Evolutionary conservation across 2,329 filamentous ascomycete genomes (phyloP).

Genomic region (Elsinoe fawcettii): DNA sequence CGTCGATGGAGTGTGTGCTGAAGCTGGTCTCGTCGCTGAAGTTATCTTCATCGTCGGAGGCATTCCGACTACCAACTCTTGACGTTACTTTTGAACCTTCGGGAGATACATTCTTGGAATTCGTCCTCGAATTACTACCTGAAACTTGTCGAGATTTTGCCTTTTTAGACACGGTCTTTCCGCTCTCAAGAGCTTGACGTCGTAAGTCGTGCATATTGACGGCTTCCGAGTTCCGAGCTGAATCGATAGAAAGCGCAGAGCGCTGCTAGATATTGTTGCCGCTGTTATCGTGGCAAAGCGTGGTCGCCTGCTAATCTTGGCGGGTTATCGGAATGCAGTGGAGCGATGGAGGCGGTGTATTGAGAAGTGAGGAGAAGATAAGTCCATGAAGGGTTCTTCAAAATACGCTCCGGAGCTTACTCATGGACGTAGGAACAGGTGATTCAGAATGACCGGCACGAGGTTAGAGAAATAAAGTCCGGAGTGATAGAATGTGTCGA

Average conservation of each 20-base stretch:
- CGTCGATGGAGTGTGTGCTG: slow-evolving; percentile 61
- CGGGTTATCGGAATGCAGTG: slow-evolving; percentile 12
- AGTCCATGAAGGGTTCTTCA: not conserved
- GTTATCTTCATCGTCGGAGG: slow-evolving; percentile 54
- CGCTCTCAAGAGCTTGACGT: slow-evolving; percentile 63
- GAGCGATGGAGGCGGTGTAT: slow-evolving; percentile 8
- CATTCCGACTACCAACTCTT: slow-evolving; percentile 52
- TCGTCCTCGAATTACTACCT: slow-evolving; percentile 51
- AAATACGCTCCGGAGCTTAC: not conserved
- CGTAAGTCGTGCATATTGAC: slow-evolving; percentile 37
- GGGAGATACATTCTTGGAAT: slow-evolving; percentile 52
- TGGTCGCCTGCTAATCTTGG: not conserved
- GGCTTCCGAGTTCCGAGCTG: not conserved
- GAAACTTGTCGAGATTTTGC: slow-evolving; percentile 51
- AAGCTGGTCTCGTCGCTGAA: slow-evolving; percentile 52
- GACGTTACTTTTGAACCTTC: slow-evolving; percentile 53
- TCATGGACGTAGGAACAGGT: not conserved
- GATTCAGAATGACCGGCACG: not conserved
- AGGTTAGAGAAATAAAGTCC: not conserved
- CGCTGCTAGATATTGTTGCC: slow-evolving; percentile 8
- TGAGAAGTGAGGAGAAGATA: not conserved
- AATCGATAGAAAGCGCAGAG: not conserved
- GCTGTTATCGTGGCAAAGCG: slow-evolving; percentile 12
- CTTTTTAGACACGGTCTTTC: slow-evolving; percentile 65
- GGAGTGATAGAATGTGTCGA: not conserved